Evolutionary conservation across 495 filamentous ascomycete species (phyloP), one percentile per base, ranked within the genome.

Genomic region (Penicillium soppii): DNA sequence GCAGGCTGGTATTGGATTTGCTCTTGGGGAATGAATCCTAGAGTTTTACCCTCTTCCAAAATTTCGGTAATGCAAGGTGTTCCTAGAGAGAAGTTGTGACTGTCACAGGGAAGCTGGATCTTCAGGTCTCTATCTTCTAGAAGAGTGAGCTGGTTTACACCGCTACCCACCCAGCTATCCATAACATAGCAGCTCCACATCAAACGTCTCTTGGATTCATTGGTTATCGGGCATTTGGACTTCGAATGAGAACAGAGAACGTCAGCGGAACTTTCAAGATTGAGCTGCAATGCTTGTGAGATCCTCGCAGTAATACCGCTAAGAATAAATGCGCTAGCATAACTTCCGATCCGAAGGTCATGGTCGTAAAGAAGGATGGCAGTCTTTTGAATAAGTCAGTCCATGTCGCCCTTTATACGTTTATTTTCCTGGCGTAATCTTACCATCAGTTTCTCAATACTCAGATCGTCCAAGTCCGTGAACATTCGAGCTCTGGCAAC

Each of bases 121-220:
- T 62, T 62, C 7, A 65, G 37, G 32, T 58, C 57, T 16, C 35
- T 33, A 21, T 65, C 62, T 45, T 56, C 45, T 3, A 65, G 36
- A 8, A 59, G 29, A 39, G 59, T 56, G 36, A 59, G 56, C n/a
- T 59, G 56, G 29, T 59, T 54, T 23, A 59, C 56, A 37, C 56
- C 56, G 17, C 54, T 61, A 5, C 59, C 55, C 2, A 58, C 53
- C 62, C 62, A 65, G 17, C 58, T 61, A 38, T 65, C 62, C 52
- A 65, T 61, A 9, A 65, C 55, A 59, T 65, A 65, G 30, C 59
- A 62, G 7, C 58, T 58, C 62, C 62, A 65, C 52, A 62, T 62
- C 17, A 62, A 25, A 23, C 62, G 50, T 10, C 62, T 58, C 10
- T 59, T 48, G 0, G 52, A 48, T 32, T 65, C 62, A 15, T 58